A percentile compares a stretch with the other conserved stretches of the same genome.
These are phyloP conservation scores for Rutstroemia sp. DNA, from an alignment of 2,329 filamentous ascomycete genomes.

Conservation along the genomic window DNA sequence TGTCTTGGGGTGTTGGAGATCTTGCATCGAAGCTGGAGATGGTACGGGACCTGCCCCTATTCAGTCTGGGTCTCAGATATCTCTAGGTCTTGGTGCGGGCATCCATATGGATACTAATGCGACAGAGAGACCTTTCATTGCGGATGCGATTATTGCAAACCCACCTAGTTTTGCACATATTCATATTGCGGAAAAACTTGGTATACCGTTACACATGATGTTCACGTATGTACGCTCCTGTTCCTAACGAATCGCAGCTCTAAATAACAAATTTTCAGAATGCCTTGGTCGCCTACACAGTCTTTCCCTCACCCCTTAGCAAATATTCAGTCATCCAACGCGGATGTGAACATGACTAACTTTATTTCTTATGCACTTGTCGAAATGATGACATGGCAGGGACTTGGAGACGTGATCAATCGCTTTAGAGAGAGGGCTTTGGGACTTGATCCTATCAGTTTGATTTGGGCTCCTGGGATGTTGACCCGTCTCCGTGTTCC, in stretches of 20 bases:
- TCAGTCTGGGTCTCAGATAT: constrained; percentile 19
- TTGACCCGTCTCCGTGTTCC: constrained; percentile 69
- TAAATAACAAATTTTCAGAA: constrained; percentile 29
- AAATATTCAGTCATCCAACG: constrained; percentile 57
- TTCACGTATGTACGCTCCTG: constrained; percentile 59
- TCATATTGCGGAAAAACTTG: constrained; percentile 67
- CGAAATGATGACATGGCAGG: constrained; percentile 69
- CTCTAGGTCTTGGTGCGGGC: constrained; percentile 23
- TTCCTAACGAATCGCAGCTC: background rate
- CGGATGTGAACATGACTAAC: constrained; percentile 56
- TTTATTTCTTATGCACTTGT: constrained; percentile 63
- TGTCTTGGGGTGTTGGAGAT: constrained; percentile 78
- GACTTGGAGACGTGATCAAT: constrained; percentile 84
- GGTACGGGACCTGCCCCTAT: constrained; percentile 34
- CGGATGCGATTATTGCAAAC: constrained; percentile 74
- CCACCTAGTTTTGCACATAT: constrained; percentile 71
- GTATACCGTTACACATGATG: constrained; percentile 75
- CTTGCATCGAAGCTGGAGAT: constrained; percentile 73
- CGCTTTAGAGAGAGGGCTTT: constrained; percentile 69
- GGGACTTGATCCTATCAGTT: constrained; percentile 67
- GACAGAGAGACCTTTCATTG: constrained; percentile 59
- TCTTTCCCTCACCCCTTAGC: constrained; percentile 64
- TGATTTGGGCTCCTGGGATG: constrained; percentile 77
- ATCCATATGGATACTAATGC: constrained; percentile 29
- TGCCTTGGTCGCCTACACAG: constrained; percentile 67